Evolutionary conservation across 805 yeast genomes (phyloP).

Genomic region (Candida boidinii): DNA sequence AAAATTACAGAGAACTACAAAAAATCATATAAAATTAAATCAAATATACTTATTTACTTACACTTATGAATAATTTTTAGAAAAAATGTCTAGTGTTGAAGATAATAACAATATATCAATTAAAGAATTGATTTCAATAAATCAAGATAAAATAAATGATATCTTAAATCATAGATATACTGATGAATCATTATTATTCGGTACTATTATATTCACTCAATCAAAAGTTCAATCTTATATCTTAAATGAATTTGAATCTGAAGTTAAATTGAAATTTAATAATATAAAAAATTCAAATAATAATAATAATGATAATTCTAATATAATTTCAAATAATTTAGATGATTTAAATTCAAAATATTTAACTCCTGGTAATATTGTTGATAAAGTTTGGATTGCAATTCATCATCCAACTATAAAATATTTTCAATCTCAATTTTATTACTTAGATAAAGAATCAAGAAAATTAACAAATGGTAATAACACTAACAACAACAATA

Average conservation of each 20-base stretch:
- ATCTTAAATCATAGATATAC: conserved; percentile 20
- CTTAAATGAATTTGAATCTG: conserved; percentile 24
- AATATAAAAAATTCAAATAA: background rate
- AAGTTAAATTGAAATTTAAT: conserved; percentile 3
- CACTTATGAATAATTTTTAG: no score
- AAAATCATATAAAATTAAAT: no score
- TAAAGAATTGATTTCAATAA: conserved; percentile 11
- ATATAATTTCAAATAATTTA: background rate
- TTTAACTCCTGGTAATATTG: conserved; percentile 18
- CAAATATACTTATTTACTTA: no score
- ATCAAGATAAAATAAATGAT: conserved; percentile 23
- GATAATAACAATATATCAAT: no score
- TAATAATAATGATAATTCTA: background rate
- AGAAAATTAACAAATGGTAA: conserved; percentile 22
- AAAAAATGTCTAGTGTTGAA: no score
- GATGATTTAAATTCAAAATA: conserved; percentile 2
- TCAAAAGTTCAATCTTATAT: conserved; percentile 37
- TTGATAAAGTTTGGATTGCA: conserved; percentile 51
- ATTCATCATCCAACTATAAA: conserved; percentile 60
- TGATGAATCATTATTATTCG: conserved; percentile 35
- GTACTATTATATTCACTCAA: conserved; percentile 40
- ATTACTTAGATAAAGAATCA: conserved; percentile 9
- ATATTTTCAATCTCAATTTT: conserved; percentile 36
- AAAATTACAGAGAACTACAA: no score
- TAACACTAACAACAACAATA: no score